These are phyloP conservation scores for Fomitopsis palustris DNA, from an alignment of 1,284 basidiomycete genomes.

Conservation along the genomic window DNA sequence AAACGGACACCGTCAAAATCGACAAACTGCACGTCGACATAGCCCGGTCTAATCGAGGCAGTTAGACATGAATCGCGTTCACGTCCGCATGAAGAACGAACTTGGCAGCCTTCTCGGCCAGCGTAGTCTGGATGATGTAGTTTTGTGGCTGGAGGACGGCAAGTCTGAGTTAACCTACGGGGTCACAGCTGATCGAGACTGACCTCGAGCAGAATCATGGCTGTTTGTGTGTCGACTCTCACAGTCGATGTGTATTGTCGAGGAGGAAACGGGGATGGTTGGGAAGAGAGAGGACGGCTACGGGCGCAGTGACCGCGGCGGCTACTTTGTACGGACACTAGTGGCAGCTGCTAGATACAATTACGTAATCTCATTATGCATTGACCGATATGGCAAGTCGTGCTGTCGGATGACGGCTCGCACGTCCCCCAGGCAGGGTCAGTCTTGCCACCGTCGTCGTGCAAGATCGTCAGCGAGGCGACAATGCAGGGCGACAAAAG, in stretches of 20 bases:
- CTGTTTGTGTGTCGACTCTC: no score
- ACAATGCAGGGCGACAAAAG: neutral
- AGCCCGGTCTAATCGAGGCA: conserved; percentile 61
- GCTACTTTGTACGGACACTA: no score
- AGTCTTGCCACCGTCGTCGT: no score
- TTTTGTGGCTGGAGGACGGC: conserved; percentile 70
- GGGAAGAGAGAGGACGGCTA: conserved; percentile 17
- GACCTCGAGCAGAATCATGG: conserved; percentile 74
- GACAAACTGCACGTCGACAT: conserved; percentile 93
- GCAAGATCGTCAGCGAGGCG: neutral
- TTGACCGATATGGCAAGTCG: neutral
- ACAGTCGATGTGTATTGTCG: no score
- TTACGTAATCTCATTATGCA: neutral
- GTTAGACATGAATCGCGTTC: conserved; percentile 9
- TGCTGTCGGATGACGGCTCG: neutral
- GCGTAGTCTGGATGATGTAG: conserved; percentile 89
- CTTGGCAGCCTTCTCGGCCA: conserved; percentile 90
- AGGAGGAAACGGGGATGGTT: conserved; percentile 6
- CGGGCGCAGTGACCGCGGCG: neutral
- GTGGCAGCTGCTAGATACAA: neutral
- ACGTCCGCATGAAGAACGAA: conserved; percentile 35
- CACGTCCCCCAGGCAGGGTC: no score
- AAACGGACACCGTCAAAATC: conserved; percentile 98
- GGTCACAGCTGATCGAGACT: neutral
- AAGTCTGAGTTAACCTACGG: neutral